phyloP scores from a whole-genome alignment of 495 filamentous ascomycete species.

The Podospora australis region DNA sequence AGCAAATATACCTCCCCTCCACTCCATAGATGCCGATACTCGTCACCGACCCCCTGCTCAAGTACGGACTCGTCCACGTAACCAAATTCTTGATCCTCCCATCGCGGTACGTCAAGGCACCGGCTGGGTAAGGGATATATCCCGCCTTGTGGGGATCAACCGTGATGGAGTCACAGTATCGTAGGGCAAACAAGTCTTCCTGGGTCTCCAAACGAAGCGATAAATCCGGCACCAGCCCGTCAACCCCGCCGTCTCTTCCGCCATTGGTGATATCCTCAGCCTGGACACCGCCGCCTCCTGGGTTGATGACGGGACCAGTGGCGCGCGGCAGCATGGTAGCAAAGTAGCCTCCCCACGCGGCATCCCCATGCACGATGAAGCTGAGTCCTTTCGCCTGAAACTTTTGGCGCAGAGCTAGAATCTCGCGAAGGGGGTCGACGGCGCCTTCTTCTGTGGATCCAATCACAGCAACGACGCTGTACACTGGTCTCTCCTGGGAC shows the following conservation, averaged over 20 bases:
- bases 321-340: conserved; percentile 33
- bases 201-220: conserved; percentile 28
- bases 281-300: conserved; percentile 3
- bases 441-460: conserved; percentile 35
- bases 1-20: conserved; percentile 33
- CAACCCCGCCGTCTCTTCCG: conserved; percentile 14
- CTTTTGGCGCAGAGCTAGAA: conserved; percentile 32
- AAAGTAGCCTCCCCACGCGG: conserved; percentile 49
- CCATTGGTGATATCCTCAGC: conserved; percentile 9
- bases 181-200: conserved; percentile 30
- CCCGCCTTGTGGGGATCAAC: conserved; percentile 46
- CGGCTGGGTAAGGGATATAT: conserved; percentile 45
- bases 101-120: conserved; percentile 40
- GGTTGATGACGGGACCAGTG: conserved; percentile 3
- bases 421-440: conserved; percentile 31
- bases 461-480: conserved; percentile 21
- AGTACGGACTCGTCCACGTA: conserved; percentile 42
- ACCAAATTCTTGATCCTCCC: conserved; percentile 39
- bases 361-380: conserved; percentile 40
- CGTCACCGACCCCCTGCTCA: conserved; percentile 25
- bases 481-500: conserved; percentile 26
- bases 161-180: conserved; percentile 37
- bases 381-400: conserved; percentile 36
- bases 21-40: conserved; percentile 43
- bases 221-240: conserved; percentile 28